A percentile compares a stretch with the other conserved stretches of the same genome.
phyloP scores from a whole-genome alignment of 116 monocot genomes.

The Zostera marina region DNA sequence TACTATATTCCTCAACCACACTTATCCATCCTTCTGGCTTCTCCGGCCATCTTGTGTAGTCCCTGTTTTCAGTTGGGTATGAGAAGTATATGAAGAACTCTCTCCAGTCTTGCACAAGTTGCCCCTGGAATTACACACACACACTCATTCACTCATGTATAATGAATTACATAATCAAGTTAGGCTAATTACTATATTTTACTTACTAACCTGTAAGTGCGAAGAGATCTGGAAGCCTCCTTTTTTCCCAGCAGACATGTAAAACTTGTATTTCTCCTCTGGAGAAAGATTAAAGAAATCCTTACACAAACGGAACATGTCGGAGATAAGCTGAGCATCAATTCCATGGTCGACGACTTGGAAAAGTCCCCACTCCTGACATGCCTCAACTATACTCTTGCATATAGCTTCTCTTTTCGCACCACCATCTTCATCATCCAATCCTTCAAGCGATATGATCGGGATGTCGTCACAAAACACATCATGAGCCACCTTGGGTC shows the following conservation, averaged over 20 bases:
- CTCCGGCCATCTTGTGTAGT: slow-evolving; percentile 56
- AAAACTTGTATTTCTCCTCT: slow-evolving; percentile 48
- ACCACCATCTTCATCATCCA: slow-evolving; percentile 32
- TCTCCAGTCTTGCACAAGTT: slow-evolving; percentile 45
- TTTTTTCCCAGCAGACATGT: slow-evolving; percentile 68
- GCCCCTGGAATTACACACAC: too few species aligned
- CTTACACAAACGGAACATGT: slow-evolving; percentile 33
- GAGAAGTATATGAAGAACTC: slow-evolving; percentile 52
- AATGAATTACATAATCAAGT: too few species aligned
- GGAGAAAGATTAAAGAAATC: slow-evolving; percentile 49
- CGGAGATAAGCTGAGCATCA: slow-evolving; percentile 18
- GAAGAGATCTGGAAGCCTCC: slow-evolving; percentile 54
- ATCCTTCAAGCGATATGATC: slow-evolving; percentile 45
- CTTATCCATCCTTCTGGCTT: slow-evolving; percentile 36
- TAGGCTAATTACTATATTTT: not conserved
- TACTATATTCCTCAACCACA: slow-evolving; percentile 30
- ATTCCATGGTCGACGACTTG: slow-evolving; percentile 58
- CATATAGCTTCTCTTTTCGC: slow-evolving; percentile 2
- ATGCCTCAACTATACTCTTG: slow-evolving; percentile 16
- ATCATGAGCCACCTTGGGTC: slow-evolving; percentile 69
- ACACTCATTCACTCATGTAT: too few species aligned
- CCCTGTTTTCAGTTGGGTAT: slow-evolving; percentile 22
- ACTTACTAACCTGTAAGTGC: not conserved
- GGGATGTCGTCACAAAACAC: slow-evolving; percentile 55
- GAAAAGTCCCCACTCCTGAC: slow-evolving; percentile 72